These are phyloP conservation scores for Scedosporium apiospermum DNA, from an alignment of 2,329 filamentous ascomycete genomes.

Conservation along the genomic window DNA sequence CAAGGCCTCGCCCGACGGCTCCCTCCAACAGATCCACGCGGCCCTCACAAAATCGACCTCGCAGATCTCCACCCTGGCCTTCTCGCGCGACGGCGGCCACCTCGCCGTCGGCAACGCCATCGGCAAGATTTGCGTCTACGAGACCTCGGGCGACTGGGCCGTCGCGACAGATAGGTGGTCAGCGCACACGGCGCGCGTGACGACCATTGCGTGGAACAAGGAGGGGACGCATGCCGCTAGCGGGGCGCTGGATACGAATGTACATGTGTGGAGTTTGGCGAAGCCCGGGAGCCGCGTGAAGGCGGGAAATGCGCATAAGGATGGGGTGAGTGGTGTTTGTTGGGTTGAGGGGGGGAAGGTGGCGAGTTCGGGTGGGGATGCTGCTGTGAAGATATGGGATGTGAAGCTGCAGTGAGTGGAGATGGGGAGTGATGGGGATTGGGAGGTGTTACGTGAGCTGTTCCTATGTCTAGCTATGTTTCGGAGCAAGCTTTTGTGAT, in stretches of 20 bases:
- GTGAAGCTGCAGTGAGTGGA: constrained; percentile 15
- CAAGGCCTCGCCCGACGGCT: constrained; percentile 40
- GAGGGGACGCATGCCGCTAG: constrained; percentile 71
- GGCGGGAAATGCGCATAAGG: constrained; percentile 84
- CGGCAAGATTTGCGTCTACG: constrained; percentile 81
- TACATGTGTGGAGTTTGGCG: constrained; percentile 82
- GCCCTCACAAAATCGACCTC: constrained; percentile 61
- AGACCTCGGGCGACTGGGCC: constrained; percentile 49
- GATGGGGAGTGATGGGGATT: neutral
- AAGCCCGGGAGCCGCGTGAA: constrained; percentile 81
- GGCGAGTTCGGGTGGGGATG: constrained; percentile 76
- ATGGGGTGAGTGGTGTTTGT: constrained; percentile 79
- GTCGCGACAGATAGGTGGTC: constrained; percentile 69
- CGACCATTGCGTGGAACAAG: constrained; percentile 63
- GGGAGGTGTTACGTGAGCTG: neutral
- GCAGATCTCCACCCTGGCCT: constrained; percentile 69
- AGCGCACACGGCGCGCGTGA: constrained; percentile 49
- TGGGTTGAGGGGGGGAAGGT: constrained; percentile 68
- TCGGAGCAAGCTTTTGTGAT: too few species aligned
- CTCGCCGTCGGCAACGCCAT: constrained; percentile 75
- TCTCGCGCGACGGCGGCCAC: constrained; percentile 66
- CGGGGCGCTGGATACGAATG: constrained; percentile 80
- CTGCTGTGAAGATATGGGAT: constrained; percentile 80
- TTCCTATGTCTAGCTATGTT: neutral
- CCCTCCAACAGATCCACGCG: constrained; percentile 37